Base-by-base conservation (phyloP, 2,329 filamentous ascomycete species). In the Fusarium sp. region DNA sequence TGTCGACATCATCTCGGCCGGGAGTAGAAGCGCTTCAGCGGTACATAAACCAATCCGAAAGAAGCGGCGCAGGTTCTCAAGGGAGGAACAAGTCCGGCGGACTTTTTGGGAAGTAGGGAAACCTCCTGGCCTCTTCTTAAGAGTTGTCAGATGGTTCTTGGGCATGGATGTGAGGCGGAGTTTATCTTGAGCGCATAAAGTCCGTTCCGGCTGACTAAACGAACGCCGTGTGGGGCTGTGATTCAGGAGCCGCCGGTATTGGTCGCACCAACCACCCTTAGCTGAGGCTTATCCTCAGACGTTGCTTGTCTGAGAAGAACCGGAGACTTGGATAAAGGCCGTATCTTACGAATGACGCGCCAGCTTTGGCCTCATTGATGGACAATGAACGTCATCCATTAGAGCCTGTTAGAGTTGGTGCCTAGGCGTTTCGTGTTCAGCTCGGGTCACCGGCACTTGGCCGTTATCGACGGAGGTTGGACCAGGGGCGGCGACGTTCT, bases 1-100 rank as follows among this genome's bases (percentile, higher is more conserved):
- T 25, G 36, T 74, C 9, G 69, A 76, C 58, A 74, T 74, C 60
- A 65, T 70, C 42, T 52, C 68, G 47, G 36, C 56, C 61, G 61
- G 65, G 63, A 40, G 33, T n/a, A 54, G 63, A 47, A 42, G 38
- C 38, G 54, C 31, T 67, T 45, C 22, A 52, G 56, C 38, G n/a
- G n/a, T 63, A 57, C 33, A 58, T 66, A 63, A 62, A 35, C 69
- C 69, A 56, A 69, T 50, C 42, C 52, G 42, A 40, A 64, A 56
- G 63, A 74, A 47, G 54, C 52, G 61, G 54, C 27, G 18, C 50
- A 62, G 52, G 29, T 9, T 27, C 9, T 38, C 58, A 61, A 42
- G 38, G 66, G 36, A 56, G 59, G 45, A 68, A 65, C 45, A 79
- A 79, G 68, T 77, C 77, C 78, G 75, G 68, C 76, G 75, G 78